phyloP scores from a whole-genome alignment of 2,329 filamentous ascomycete genomes.

The Sclerotinia minor region DNA sequence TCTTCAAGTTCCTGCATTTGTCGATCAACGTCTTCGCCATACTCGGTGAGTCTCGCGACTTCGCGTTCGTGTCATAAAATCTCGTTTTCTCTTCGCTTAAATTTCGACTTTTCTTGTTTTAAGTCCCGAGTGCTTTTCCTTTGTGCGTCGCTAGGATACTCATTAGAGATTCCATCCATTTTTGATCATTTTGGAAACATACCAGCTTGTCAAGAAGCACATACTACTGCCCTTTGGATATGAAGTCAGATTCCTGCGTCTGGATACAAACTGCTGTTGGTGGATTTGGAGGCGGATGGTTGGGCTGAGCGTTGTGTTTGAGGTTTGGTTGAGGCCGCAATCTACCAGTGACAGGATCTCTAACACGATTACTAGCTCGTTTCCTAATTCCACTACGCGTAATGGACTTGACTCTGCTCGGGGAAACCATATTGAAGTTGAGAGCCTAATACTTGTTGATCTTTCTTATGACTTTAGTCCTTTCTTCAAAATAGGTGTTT shows the following conservation, averaged over 20 bases:
- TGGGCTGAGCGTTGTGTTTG: not conserved
- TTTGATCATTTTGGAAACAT: not conserved
- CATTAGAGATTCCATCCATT: not conserved
- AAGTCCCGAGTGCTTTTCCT: not conserved
- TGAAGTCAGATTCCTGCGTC: not conserved
- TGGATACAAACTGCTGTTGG: too few relatives aligned
- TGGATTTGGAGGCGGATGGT: not conserved
- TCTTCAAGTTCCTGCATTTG: not conserved
- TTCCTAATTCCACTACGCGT: not conserved
- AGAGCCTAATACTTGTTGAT: not conserved
- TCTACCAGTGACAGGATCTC: not conserved
- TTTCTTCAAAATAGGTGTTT: not conserved
- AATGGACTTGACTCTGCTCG: not conserved
- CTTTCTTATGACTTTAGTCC: not conserved
- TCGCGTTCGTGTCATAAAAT: not conserved
- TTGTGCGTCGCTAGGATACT: not conserved
- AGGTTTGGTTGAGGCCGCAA: not conserved
- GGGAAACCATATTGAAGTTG: not conserved
- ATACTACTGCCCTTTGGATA: not conserved
- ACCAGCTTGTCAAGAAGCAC: not conserved
- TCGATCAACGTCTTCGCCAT: not conserved
- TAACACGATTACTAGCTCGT: rapidly evolving
- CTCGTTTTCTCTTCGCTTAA: not conserved
- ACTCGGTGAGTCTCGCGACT: not conserved
- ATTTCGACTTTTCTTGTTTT: not conserved